Base-by-base conservation (phyloP, 176 grass and related monocot genomes). In the Zoysia japonica region DNA sequence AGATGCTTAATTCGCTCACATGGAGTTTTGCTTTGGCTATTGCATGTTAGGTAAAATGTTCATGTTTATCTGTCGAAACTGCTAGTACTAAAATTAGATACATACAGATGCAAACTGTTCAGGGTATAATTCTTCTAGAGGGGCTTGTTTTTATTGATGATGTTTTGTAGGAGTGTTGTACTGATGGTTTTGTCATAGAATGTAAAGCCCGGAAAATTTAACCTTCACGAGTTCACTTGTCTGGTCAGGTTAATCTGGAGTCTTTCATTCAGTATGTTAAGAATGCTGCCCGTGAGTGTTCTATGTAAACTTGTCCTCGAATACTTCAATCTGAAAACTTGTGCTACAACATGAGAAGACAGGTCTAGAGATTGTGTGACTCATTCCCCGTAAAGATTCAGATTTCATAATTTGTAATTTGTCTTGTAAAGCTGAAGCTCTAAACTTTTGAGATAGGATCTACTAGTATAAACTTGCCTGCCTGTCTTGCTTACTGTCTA, bases 1-100 rank as follows among this genome's bases (percentile, higher is more conserved):
- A 9, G 81, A 77, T 76, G 55, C 44, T 61, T 85, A 59, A 87
- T 44, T 79, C 28, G 28, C 28, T 28, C 28, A 28, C 28, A 28
- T 28, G 28, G 28, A 28, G 14, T 78, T 79, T 78, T 75, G 50
- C 8, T 15, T 2, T 40, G 10, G 53, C 61, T 54, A 40, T 13
- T 47, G 54, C 54, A 44, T 45, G 42, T 10, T 47, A 78, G 61
- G 2, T 40, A 59, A 15, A 47, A 59, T 82, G 2, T 65, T 71
- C 5, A 0, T 8, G n/a, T 40, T 82, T 63, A 11, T 2, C 71
- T 43, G 10, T 69, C 40, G 46, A 78, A 20, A 11, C 19, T 73
- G 42, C 48, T 53, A 28, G 28, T 28, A 46, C 10, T 83, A 63
- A 79, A 36, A 56, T 83, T 2, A 39, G 69, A 68, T 44, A 17